Base-by-base conservation (phyloP, 495 filamentous ascomycete species). In the Hypoxylon fragiforme region DNA sequence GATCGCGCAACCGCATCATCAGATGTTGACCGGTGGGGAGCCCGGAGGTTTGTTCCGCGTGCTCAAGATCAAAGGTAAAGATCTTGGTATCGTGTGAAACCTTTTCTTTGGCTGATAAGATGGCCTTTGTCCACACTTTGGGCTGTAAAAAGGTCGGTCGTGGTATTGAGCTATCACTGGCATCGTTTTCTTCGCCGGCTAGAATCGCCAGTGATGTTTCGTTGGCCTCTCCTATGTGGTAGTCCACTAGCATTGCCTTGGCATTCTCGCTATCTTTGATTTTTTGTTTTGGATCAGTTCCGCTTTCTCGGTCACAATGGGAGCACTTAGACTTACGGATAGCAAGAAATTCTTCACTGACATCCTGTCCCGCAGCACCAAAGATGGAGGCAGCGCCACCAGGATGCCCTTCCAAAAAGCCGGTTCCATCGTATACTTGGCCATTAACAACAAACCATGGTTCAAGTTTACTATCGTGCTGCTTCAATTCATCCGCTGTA, bases 401-500 rank as follows among this genome's bases (percentile, higher is more conserved):
- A 1, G 92, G 92, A 72, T 97, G 92, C 7, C 80, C 89, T 57
- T 91, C 80, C 6, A 97, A 73, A 68, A 95, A 97, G 7, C 65
- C 69, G 3, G 89, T 91, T 3, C 92, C 92, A 68, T 96, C 87
- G 64, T 97, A 97, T 12, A 97, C 92, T 60, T 97, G 86, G 0
- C 92, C 90, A 56, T 94, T 86, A 7, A 97, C 81, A 12, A 96
- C 84, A 62, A 97, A 97, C 92, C 92, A 97, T 12, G 92, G 90
- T 34, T 83, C 76, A 0, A 82, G 70, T 14, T 82, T 81, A 31
- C 70, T 78, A 18, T 84, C 84, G 62, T 95, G 88, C 32, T 78
- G 76, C 44, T 81, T 80, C 21, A 97, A 70, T 58, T 96, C 89
- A 34, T 88, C 82, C 19, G 91, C 70, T 3, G 80, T 79, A 50